A percentile compares a stretch with the other conserved stretches of the same genome.
These are phyloP conservation scores for Ogataea pini DNA, from an alignment of 805 yeast species.

Conservation along the genomic window DNA sequence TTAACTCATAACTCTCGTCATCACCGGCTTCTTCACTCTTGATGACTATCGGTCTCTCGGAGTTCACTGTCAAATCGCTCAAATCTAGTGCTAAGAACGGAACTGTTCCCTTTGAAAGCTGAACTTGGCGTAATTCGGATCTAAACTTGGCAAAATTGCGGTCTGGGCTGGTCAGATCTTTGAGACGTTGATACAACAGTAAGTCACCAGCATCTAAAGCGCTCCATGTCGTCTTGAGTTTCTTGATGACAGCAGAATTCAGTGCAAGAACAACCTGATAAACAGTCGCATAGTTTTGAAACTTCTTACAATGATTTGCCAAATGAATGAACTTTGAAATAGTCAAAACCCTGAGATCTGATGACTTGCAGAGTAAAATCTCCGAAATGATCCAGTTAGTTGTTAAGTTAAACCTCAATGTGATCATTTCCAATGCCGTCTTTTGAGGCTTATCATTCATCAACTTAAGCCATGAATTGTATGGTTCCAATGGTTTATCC, in stretches of 20 bases:
- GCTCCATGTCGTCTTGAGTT: constrained; percentile 72
- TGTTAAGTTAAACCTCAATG: constrained; percentile 82
- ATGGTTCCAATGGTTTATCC: constrained; percentile 65
- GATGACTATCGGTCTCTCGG: constrained; percentile 56
- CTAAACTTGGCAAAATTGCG: constrained; percentile 72
- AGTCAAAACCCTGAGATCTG: constrained; percentile 61
- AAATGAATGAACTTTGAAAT: constrained; percentile 86
- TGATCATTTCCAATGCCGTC: constrained; percentile 79
- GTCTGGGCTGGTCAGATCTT: constrained; percentile 70
- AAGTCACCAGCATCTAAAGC: constrained; percentile 71
- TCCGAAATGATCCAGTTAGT: constrained; percentile 93
- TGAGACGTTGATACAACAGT: constrained; percentile 64
- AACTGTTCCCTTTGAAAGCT: constrained; percentile 72
- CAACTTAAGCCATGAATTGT: constrained; percentile 81
- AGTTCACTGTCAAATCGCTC: constrained; percentile 77
- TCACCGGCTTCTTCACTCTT: constrained; percentile 29
- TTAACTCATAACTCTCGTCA: constrained; percentile 40
- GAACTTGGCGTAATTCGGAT: constrained; percentile 53
- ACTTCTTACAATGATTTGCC: constrained; percentile 67
- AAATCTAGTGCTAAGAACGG: constrained; percentile 89
- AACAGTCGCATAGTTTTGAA: constrained; percentile 84
- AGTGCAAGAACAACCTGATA: constrained; percentile 86
- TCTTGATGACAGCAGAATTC: constrained; percentile 61
- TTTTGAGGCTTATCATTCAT: constrained; percentile 49
- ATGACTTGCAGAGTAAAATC: constrained; percentile 65